Base-by-base conservation (phyloP, 2,329 filamentous ascomycete genomes). In the Colletotrichum acutatum region DNA sequence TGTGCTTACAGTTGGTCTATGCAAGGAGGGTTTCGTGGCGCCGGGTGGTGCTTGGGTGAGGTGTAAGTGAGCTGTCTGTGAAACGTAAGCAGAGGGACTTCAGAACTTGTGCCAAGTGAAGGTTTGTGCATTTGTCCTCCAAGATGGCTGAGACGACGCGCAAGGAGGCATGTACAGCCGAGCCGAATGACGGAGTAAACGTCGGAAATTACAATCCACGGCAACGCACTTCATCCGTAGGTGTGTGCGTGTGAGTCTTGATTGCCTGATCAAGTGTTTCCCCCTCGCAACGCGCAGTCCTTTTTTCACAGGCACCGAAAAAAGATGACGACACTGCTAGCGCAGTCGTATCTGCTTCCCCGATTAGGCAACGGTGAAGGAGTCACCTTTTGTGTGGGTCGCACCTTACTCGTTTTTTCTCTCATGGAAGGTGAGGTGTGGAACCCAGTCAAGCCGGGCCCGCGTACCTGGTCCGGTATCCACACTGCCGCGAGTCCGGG, bases 291-390 rank as follows among this genome's bases (percentile, higher is more conserved):
- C 4, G 42, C 42, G 19, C 4, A 30, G 34, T 42, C 16, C 9
- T 42, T 19, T 42, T 37, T 42, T 42, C 16, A 19, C 37, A 8
- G 37, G 37, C 16, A 42, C 37, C 16, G 11, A 42, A 42, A 42
- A 42, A 42, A 28, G 4, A 19, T 46, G 37, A 26, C 8, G 2
- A 34, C 16, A 11, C 24, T 61, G 6, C 14, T 61, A 46, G 59
- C 24, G 24, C 42, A 14, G 62, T 60, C 68, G 68, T 67, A 68
- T 49, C 61, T 61, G 57, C n/a, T 68, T 71, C 14, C 68, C 68
- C 14, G 57, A 61, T 56, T 22, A 68, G 68, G 63, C 22, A 71
- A 68, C 57, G 19, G 28, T 24, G 32, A 24, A 46, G 63, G 16
- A 22, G 19, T 46, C 63, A 46, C 30, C 46, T 14, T 42, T 7